Percentiles rank a stretch among this genome's conserved stretches.
Evolutionary conservation across 257 asterid species (phyloP).

Genomic region (Penstemon newberryi): DNA sequence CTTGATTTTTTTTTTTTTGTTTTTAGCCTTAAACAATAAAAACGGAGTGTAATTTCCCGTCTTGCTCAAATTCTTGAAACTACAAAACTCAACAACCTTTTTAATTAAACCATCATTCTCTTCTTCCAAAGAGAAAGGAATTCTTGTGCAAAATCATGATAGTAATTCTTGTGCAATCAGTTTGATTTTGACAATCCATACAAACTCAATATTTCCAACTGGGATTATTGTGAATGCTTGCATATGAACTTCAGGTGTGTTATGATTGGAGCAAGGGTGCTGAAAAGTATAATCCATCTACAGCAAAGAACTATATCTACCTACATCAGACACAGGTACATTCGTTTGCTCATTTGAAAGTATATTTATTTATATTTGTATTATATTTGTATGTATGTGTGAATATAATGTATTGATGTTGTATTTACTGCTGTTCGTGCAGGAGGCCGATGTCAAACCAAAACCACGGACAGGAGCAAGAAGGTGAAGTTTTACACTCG

Average conservation of each 20-base stretch:
- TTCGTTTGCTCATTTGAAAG: not conserved
- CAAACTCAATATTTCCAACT: no score
- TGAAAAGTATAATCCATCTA: slow-evolving; percentile 87
- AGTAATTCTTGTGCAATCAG: no score
- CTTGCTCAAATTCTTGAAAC: no score
- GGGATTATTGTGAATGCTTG: not conserved
- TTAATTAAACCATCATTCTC: no score
- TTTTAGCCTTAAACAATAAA: no score
- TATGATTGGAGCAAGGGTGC: slow-evolving; percentile 99
- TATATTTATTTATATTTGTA: not conserved
- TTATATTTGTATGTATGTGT: not conserved
- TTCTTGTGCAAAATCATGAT: not conserved
- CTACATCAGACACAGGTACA: slow-evolving; percentile 83
- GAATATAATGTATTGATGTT: not conserved
- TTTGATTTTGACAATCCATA: no score
- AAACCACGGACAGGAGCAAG: slow-evolving; percentile 66
- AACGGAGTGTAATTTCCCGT: no score
- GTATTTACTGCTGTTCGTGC: slow-evolving; percentile 24
- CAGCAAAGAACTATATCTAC: slow-evolving; percentile 66
- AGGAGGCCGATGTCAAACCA: slow-evolving; percentile 87
- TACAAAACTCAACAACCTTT: no score
- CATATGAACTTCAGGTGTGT: slow-evolving; percentile 68
- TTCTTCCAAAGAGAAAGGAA: no score
- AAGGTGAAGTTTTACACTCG: no score
- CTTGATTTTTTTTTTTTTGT: no score